Evolutionary conservation across 805 yeast species (phyloP).

Genomic region (Saccharomycopsis malanga): DNA sequence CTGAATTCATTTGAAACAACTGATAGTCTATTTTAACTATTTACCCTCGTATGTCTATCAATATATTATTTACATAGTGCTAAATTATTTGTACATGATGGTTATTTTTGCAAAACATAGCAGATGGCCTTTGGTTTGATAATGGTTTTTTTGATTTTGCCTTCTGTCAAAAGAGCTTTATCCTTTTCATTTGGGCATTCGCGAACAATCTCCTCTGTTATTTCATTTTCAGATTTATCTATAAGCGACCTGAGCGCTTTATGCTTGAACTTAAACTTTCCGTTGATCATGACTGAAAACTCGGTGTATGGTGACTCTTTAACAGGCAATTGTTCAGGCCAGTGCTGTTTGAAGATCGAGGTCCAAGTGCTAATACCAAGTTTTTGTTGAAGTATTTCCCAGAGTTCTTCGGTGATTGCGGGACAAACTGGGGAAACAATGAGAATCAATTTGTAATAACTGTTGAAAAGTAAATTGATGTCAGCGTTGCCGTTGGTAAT

Average conservation of each 20-base stretch:
- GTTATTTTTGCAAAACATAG: no score
- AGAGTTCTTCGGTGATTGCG: conserved; percentile 71
- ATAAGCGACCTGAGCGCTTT: conserved; percentile 33
- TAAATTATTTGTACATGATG: no score
- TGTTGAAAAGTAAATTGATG: conserved; percentile 38
- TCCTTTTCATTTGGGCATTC: conserved; percentile 29
- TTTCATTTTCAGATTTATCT: conserved; percentile 29
- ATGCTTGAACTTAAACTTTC: conserved; percentile 52
- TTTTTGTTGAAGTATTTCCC: conserved; percentile 41
- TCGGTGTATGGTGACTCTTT: conserved; percentile 33
- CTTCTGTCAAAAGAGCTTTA: conserved; percentile 32
- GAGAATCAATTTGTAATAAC: conserved; percentile 49
- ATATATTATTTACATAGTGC: no score
- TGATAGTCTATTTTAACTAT: no score
- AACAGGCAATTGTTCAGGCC: conserved; percentile 50
- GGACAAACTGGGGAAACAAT: conserved; percentile 79
- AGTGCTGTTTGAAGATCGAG: conserved; percentile 49
- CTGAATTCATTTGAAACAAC: no score
- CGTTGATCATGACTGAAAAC: conserved; percentile 66
- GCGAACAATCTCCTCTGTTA: conserved; percentile 32
- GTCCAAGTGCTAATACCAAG: conserved; percentile 31
- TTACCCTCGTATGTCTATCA: no score
- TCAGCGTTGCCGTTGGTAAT: conserved; percentile 27
- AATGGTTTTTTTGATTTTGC: conserved; percentile 45
- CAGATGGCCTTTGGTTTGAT: conserved; percentile 45